Conservation (phyloP, 208 protist species). For the Zelonia costaricensis region DNA sequence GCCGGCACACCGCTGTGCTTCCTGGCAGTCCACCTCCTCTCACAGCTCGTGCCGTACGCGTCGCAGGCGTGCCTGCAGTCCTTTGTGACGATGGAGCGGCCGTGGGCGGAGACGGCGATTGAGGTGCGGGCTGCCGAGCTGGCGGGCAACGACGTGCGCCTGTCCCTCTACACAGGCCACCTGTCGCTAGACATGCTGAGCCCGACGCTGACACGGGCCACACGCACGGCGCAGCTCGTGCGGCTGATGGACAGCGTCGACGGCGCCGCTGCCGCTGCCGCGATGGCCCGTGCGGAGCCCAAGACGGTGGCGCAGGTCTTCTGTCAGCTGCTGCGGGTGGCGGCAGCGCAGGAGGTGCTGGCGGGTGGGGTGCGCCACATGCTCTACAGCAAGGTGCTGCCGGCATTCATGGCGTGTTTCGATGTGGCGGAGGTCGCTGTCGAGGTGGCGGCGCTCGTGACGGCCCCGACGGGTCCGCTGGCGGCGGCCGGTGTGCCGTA, state of each 20-base stretch:
- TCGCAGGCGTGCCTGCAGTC: constrained; percentile 40
- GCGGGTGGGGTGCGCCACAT: constrained; percentile 22
- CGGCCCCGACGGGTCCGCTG: background rate
- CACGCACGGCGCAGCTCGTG: constrained; percentile 79
- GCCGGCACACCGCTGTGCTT: constrained; percentile 29
- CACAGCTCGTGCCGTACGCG: constrained; percentile 69
- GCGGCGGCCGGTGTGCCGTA: constrained; percentile 15
- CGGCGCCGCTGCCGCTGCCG: constrained; percentile 22
- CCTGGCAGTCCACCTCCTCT: constrained; percentile 56
- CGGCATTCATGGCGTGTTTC: constrained; percentile 25
- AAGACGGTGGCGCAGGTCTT: constrained; percentile 35
- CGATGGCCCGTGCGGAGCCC: constrained; percentile 18
- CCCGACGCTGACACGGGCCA: constrained; percentile 45
- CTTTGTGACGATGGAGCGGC: constrained; percentile 29
- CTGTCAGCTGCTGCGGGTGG: constrained; percentile 50
- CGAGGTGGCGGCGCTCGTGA: constrained; percentile 23
- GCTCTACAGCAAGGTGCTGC: constrained; percentile 49
- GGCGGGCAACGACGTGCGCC: constrained; percentile 12
- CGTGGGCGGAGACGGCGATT: constrained; percentile 55
- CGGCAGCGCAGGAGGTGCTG: constrained; percentile 32
- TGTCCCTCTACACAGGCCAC: constrained; percentile 59
- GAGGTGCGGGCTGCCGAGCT: constrained; percentile 5
- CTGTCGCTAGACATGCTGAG: constrained; percentile 52
- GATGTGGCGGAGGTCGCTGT: constrained; percentile 25
- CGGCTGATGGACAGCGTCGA: constrained; percentile 59